These are phyloP conservation scores for Pecoramyces ruminantium DNA, from an alignment of 192 early-diverging fungal genomes.

Conservation along the genomic window DNA sequence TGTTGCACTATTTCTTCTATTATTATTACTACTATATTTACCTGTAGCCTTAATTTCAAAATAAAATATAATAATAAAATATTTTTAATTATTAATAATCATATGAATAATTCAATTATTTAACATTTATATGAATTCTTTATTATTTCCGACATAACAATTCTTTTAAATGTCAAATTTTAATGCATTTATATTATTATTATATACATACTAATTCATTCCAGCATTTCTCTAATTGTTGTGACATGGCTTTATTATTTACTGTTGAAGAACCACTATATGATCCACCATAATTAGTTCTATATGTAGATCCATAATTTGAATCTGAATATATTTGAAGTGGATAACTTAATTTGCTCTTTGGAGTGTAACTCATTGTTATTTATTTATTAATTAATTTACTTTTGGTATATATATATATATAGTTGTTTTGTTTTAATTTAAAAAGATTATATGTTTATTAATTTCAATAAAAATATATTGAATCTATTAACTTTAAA, in stretches of 20 bases:
- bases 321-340: not conserved
- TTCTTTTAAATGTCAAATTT: too few species aligned
- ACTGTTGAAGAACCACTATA: not conserved
- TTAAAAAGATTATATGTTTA: too few species aligned
- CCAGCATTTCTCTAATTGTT: not conserved
- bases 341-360: not conserved
- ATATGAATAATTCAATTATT: too few species aligned
- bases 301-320: not conserved
- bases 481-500: too few species aligned
- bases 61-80: not conserved
- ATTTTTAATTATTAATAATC: too few species aligned
- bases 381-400: not conserved
- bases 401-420: too few species aligned
- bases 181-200: too few species aligned
- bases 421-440: too few species aligned
- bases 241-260: not conserved
- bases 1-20: not conserved
- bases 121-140: too few species aligned
- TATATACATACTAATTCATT: not conserved
- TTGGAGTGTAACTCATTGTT: not conserved
- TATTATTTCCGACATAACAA: too few species aligned
- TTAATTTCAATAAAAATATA: too few species aligned
- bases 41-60: not conserved
- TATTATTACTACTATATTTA: not conserved
- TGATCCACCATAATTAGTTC: not conserved